A percentile compares a stretch with the other conserved stretches of the same genome.
These are phyloP conservation scores for Adansonia grandidieri DNA, from an alignment of 441 rosid species.

Conservation along the genomic window DNA sequence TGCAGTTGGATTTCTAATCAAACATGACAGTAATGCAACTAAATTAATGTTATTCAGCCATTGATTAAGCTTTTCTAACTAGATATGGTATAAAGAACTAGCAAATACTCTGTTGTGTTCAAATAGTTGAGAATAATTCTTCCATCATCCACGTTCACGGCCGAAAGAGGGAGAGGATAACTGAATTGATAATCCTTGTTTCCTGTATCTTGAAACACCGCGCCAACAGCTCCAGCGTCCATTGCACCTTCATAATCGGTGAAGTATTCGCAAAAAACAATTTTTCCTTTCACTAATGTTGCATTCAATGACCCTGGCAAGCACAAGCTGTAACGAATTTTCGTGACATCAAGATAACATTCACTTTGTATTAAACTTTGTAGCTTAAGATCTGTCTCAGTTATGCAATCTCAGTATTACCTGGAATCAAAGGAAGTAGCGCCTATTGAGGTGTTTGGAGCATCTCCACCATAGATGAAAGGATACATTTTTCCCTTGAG, in stretches of 20 bases:
- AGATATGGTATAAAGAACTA: not conserved
- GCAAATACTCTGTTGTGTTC: slow-evolving; percentile 42
- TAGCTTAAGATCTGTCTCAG: not conserved
- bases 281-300: slow-evolving; percentile 43
- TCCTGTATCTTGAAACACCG: slow-evolving; percentile 31
- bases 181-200: slow-evolving; percentile 32
- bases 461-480: slow-evolving; percentile 46
- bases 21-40: not conserved
- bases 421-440: slow-evolving; percentile 29
- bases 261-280: slow-evolving; percentile 43
- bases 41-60: not conserved
- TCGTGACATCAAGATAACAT: not conserved
- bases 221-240: slow-evolving; percentile 42
- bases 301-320: slow-evolving; percentile 32
- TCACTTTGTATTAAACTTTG: not conserved
- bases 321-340: slow-evolving; percentile 35
- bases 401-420: slow-evolving; percentile 24
- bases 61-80: not conserved
- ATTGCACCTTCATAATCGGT: not conserved
- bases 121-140: slow-evolving; percentile 30
- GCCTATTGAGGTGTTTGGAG: slow-evolving; percentile 35
- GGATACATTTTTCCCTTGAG: slow-evolving; percentile 41
- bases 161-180: slow-evolving; percentile 42
- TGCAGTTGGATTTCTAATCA: slow-evolving; percentile 41
- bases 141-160: slow-evolving; percentile 30